Conservation (phyloP, 1,139 yeast species). For the Sugiyamaella japonica region DNA sequence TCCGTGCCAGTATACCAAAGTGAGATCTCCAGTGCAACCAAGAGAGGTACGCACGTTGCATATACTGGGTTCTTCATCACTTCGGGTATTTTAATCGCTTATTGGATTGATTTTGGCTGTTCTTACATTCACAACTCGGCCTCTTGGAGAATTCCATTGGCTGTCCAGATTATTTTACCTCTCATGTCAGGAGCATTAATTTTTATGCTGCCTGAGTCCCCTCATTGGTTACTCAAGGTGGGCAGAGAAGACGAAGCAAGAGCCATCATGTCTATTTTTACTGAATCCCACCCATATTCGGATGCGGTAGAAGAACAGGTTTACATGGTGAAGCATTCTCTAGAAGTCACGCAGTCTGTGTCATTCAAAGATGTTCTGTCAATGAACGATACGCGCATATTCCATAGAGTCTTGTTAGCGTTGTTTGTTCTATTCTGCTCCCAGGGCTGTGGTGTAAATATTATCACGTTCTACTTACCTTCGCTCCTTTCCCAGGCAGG, state of each 20-base stretch:
- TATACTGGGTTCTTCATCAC: conserved; percentile 72
- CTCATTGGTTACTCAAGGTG: conserved; percentile 48
- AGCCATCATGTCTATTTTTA: conserved; percentile 44
- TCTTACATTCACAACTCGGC: conserved; percentile 44
- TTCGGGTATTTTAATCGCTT: conserved; percentile 67
- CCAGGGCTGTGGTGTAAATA: conserved; percentile 71
- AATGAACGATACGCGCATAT: conserved; percentile 47
- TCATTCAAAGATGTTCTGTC: conserved; percentile 29
- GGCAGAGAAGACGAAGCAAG: conserved; percentile 50
- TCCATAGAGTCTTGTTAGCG: conserved; percentile 51
- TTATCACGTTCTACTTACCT: conserved; percentile 44
- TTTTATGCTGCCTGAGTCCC: conserved; percentile 47
- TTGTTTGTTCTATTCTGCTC: conserved; percentile 57
- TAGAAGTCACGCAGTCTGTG: conserved; percentile 24
- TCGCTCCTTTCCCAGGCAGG: conserved; percentile 47
- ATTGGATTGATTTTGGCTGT: conserved; percentile 65
- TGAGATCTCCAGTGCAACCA: conserved; percentile 65
- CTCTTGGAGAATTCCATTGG: conserved; percentile 53
- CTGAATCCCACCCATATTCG: conserved; percentile 39
- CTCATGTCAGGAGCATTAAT: conserved; percentile 24
- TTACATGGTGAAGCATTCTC: conserved; percentile 29
- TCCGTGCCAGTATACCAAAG: conserved; percentile 60
- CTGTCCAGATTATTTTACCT: conserved; percentile 30
- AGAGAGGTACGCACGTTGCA: conserved; percentile 69
- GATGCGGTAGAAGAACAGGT: conserved; percentile 37